A percentile compares a stretch with the other conserved stretches of the same genome.
Evolutionary conservation across 768 basidiomycete species (phyloP).

Genomic region (Auricularia sp.): DNA sequence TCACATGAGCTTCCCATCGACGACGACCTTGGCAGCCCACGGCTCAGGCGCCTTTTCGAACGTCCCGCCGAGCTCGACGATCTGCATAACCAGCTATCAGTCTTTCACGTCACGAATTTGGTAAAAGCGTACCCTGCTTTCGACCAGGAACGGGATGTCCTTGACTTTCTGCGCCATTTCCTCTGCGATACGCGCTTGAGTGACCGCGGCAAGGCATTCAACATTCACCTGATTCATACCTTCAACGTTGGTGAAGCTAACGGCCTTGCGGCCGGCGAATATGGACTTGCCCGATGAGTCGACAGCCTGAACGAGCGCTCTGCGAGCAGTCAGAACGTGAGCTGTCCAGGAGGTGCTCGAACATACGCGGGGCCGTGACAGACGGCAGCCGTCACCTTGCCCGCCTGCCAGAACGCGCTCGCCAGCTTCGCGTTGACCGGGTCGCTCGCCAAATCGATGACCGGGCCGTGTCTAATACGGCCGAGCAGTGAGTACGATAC

Average conservation of each 20-base stretch:
- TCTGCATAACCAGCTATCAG: constrained; percentile 17
- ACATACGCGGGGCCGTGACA: constrained; percentile 72
- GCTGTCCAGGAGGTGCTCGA: constrained; percentile 8
- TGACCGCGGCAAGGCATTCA: constrained; percentile 33
- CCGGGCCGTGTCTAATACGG: constrained; percentile 49
- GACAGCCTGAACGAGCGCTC: constrained; percentile 49
- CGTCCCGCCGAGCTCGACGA: constrained; percentile 52
- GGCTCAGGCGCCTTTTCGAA: constrained; percentile 47
- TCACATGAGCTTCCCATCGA: constrained; percentile 39
- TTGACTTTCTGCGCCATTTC: constrained; percentile 16
- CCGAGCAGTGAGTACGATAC: background rate
- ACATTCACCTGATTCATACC: constrained; percentile 31
- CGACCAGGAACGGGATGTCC: constrained; percentile 64
- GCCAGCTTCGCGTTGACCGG: constrained; percentile 47
- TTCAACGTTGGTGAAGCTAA: constrained; percentile 66
- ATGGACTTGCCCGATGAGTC: constrained; percentile 53
- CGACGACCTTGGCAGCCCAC: constrained; percentile 30
- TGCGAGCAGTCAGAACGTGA: constrained; percentile 7
- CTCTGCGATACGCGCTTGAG: too few relatives aligned
- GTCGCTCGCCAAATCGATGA: constrained; percentile 59
- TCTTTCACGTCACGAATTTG: too few relatives aligned
- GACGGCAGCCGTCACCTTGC: constrained; percentile 61
- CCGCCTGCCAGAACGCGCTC: constrained; percentile 55
- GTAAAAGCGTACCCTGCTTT: constrained; percentile 29
- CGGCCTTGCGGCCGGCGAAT: constrained; percentile 47